Evolutionary conservation across 106 monocot genomes (phyloP).

Genomic region (Dendrobium officinale): DNA sequence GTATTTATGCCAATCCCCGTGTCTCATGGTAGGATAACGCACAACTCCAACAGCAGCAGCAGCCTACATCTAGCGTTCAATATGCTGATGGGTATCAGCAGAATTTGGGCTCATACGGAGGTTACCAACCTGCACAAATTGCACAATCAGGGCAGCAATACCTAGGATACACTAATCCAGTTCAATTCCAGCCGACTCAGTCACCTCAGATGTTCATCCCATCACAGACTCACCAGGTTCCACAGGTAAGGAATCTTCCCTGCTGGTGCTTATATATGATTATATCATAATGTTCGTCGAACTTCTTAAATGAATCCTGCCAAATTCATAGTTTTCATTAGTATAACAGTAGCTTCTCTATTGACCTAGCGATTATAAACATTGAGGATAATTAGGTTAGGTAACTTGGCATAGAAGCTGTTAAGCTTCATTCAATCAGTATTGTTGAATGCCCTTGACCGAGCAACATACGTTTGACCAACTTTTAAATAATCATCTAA

Average conservation of each 20-base stretch:
- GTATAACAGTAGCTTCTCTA: not conserved
- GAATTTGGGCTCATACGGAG: conserved; percentile 32
- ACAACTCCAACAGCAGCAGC: conserved; percentile 28
- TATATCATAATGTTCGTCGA: not conserved
- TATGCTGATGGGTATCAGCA: conserved; percentile 53
- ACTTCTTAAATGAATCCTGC: not conserved
- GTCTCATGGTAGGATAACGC: conserved; percentile 21
- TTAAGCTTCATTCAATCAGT: not conserved
- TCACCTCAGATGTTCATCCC: conserved; percentile 63
- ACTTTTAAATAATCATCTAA: not conserved
- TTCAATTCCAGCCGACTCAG: conserved; percentile 7
- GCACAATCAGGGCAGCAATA: conserved; percentile 24
- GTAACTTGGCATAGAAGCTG: not conserved
- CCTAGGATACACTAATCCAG: conserved; percentile 25
- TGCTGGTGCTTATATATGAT: not conserved
- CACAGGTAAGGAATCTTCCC: conserved; percentile 24
- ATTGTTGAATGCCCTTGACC: no score
- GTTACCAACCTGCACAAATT: conserved; percentile 40
- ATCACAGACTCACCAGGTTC: conserved; percentile 36
- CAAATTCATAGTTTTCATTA: not conserved
- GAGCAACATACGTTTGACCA: not conserved
- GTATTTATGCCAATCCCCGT: not conserved
- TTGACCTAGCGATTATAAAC: not conserved
- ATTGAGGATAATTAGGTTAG: not conserved
- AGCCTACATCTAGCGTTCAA: conserved; percentile 11